Conservation (phyloP, 1,284 basidiomycete genomes). For the Boletus semigastroideus region DNA sequence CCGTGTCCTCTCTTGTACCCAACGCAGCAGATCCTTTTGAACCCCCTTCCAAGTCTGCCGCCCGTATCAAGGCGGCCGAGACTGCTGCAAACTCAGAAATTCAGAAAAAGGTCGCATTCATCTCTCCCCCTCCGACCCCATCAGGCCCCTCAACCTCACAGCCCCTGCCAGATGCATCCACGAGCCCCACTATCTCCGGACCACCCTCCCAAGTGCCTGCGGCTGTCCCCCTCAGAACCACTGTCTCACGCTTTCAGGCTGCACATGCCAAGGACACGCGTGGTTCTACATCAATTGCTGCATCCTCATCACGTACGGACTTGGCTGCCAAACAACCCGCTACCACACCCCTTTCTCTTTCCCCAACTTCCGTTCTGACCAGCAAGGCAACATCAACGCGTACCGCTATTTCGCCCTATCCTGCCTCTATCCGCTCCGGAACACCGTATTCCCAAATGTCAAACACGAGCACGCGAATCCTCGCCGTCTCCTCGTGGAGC, state of each 20-base stretch:
- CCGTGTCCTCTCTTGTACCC: slow-evolving; percentile 24
- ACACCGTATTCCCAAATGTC: slow-evolving; percentile 81
- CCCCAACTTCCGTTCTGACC: slow-evolving; percentile 36
- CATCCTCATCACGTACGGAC: slow-evolving; percentile 55
- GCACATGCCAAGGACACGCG: slow-evolving; percentile 66
- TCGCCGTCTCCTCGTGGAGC: slow-evolving; percentile 89
- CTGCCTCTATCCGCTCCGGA: slow-evolving; percentile 66
- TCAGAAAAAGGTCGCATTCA: slow-evolving; percentile 81
- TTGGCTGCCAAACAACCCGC: slow-evolving; percentile 41
- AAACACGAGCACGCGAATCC: slow-evolving; percentile 64
- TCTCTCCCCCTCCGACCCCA: slow-evolving; percentile 73
- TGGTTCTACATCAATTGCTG: slow-evolving; percentile 60
- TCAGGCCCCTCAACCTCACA: slow-evolving; percentile 37
- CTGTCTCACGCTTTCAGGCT: slow-evolving; percentile 71
- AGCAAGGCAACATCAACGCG: slow-evolving; percentile 57
- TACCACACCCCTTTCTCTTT: slow-evolving; percentile 46
- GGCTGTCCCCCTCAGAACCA: slow-evolving; percentile 52
- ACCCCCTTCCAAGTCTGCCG: slow-evolving; percentile 46
- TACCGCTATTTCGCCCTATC: slow-evolving; percentile 59
- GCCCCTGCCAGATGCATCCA: slow-evolving; percentile 36
- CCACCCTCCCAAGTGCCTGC: slow-evolving; percentile 38
- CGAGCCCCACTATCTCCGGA: slow-evolving; percentile 38
- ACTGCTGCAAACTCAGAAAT: slow-evolving; percentile 39
- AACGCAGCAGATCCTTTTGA: slow-evolving; percentile 39
- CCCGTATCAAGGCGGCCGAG: slow-evolving; percentile 50